A percentile compares a stretch with the other conserved stretches of the same genome.
These are phyloP conservation scores for Lentinula guzmanii DNA, from an alignment of 768 basidiomycete genomes.

Conservation along the genomic window DNA sequence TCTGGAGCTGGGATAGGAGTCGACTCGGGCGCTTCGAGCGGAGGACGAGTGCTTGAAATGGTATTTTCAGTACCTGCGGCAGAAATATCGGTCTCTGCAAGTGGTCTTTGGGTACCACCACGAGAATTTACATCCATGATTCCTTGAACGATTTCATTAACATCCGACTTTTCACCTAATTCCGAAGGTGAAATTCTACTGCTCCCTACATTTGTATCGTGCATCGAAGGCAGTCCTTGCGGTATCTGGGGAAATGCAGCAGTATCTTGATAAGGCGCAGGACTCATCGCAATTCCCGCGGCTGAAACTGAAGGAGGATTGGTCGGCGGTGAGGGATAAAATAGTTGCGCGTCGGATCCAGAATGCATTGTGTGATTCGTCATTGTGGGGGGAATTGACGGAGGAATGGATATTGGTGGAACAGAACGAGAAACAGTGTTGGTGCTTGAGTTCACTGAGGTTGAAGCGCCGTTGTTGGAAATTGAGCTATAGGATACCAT, in stretches of 20 bases:
- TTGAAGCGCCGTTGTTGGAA: conserved; percentile 9
- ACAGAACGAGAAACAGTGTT: background rate
- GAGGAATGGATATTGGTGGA: conserved; percentile 1
- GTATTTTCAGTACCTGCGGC: background rate
- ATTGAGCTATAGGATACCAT: conserved; percentile 12
- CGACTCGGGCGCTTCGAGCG: background rate
- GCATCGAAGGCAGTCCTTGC: conserved; percentile 8
- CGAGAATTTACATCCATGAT: background rate
- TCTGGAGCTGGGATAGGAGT: background rate
- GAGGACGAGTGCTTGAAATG: background rate
- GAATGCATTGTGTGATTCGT: background rate
- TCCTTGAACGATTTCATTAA: background rate
- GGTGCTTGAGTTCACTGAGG: conserved; percentile 16
- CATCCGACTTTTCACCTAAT: conserved; percentile 17
- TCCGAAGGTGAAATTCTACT: conserved; percentile 15
- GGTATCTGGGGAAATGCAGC: conserved; percentile 10
- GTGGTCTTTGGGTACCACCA: background rate
- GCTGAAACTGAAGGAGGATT: conserved; percentile 1
- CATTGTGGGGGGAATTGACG: background rate
- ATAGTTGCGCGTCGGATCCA: conserved; percentile 9
- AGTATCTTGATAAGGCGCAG: conserved; percentile 13
- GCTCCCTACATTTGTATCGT: conserved; percentile 17
- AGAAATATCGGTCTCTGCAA: background rate
- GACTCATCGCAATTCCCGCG: conserved; percentile 12
- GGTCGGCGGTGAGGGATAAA: conserved; percentile 15